phyloP scores from a whole-genome alignment of 345 rosid species.

The Eucalyptus sp. region DNA sequence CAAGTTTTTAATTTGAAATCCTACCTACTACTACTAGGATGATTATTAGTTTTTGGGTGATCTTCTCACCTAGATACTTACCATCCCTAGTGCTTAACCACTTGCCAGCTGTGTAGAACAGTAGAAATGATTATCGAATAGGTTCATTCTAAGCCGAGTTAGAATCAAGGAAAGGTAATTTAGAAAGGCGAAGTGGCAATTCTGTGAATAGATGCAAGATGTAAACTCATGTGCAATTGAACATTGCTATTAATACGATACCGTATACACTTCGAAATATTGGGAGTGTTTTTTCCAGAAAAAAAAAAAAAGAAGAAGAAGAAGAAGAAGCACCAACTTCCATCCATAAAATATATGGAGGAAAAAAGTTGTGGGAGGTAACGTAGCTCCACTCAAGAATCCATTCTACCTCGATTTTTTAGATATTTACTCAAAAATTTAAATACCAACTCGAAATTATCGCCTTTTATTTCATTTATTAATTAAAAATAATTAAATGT shows the following conservation, averaged over 20 bases:
- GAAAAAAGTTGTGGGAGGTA: background rate
- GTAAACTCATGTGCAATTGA: background rate
- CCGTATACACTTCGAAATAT: background rate
- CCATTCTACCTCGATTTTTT: background rate
- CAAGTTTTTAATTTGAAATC: background rate
- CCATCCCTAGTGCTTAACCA: background rate
- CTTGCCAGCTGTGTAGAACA: background rate
- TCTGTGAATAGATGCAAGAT: background rate
- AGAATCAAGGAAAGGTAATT: background rate
- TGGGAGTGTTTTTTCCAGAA: background rate
- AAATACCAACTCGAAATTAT: no score
- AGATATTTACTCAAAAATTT: background rate
- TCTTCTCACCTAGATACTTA: background rate
- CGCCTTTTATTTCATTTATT: no score
- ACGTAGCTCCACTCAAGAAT: background rate
- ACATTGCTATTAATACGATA: background rate
- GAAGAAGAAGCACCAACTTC: fast-evolving
- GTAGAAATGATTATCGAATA: background rate
- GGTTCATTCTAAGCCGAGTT: background rate
- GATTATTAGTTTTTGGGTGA: background rate
- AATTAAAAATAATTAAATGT: no score
- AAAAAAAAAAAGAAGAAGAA: no score
- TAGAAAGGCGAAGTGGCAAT: background rate
- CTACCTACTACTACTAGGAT: background rate
- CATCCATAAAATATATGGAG: background rate